Base-by-base conservation (phyloP, 352 stramenopile genomes). In the Globisporangium parvum region DNA sequence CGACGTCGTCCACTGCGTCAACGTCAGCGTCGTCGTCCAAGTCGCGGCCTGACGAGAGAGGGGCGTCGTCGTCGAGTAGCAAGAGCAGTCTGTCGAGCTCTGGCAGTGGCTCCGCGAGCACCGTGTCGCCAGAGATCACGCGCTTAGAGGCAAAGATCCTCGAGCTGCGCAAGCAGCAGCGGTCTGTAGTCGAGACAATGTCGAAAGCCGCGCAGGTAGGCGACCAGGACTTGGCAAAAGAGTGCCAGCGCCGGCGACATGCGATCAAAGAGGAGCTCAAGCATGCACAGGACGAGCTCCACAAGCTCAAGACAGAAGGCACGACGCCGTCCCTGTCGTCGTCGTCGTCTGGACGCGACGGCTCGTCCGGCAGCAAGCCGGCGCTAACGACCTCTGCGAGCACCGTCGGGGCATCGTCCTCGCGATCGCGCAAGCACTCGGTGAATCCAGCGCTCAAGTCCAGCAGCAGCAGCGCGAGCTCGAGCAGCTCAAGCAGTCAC, bases 191-290 rank as follows among this genome's bases (percentile, higher is more conserved):
- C 20, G 76, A 88, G 35, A 80, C 77, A 10, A 65, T 93, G 45
- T 75, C 78, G 0, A 93, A 91, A 62, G 83, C 83, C 6, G 78
- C 78, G 2, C 68, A 89, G 37, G 68, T 69, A 0, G 83, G 83
- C 33, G 83, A 93, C 53, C 76, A 90, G 37, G 81, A 82, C 41
- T 46, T 86, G 47, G 80, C 83, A 2, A 85, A 87, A 51, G 83
- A 93, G n/a, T 87, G 75, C 47, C 78, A 93, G 31, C 72, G 76
- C 54, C 76, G 72, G 51, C 80, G 83, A 24, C 71, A 87, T 26
- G 71, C 80, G 53, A 87, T 91, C 54, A 90, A 91, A 39, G 80
- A 91, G 21, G 83, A 93, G 54, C 77, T 93, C 23, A 74, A 77
- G 47, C 67, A 74, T 6, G 78, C 80, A 2, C 83, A 91, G 39